Conservation (phyloP, 371 early-diverging fungal species). For the Amoeboaphelidium protococcarum region DNA sequence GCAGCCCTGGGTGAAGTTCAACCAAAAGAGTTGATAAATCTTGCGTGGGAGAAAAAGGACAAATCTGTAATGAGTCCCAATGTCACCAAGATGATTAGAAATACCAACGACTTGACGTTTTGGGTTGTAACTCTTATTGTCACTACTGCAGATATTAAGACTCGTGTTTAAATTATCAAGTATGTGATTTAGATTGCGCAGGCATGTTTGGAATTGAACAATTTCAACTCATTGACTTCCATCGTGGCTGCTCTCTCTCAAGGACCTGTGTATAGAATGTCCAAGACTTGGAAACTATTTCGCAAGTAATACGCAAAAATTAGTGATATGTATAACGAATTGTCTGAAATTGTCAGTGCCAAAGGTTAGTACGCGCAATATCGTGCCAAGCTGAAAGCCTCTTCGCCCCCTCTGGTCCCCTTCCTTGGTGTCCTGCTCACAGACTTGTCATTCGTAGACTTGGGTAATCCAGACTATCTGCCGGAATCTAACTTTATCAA, state of each 20-base stretch:
- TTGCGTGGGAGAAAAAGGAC: conserved; percentile 17
- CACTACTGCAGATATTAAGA: conserved; percentile 9
- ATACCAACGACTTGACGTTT: conserved; percentile 17
- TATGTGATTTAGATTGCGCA: conserved; percentile 7
- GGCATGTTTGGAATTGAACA: conserved; percentile 19
- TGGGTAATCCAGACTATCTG: conserved; percentile 57
- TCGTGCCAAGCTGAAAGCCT: conserved; percentile 16
- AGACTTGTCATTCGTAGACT: conserved; percentile 78
- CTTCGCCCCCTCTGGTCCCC: conserved; percentile 16
- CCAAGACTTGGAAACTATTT: conserved; percentile 20
- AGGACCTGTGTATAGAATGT: conserved; percentile 17
- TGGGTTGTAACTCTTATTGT: conserved; percentile 17
- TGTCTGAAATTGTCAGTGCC: conserved; percentile 15
- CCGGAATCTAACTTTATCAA: conserved; percentile 41
- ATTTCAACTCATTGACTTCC: conserved; percentile 22
- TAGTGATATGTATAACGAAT: conserved; percentile 11
- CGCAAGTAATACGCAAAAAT: conserved; percentile 13
- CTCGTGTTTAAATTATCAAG: conserved; percentile 10
- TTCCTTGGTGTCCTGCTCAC: conserved; percentile 41
- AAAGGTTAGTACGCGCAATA: conserved; percentile 24
- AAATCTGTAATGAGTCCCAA: conserved; percentile 5
- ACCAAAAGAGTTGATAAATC: conserved; percentile 19
- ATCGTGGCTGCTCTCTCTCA: conserved; percentile 19
- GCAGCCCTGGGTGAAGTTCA: conserved; percentile 10
- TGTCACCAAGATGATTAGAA: conserved; percentile 17